Base-by-base conservation (phyloP, 2,329 filamentous ascomycete genomes). In the Fusarium chuoi region DNA sequence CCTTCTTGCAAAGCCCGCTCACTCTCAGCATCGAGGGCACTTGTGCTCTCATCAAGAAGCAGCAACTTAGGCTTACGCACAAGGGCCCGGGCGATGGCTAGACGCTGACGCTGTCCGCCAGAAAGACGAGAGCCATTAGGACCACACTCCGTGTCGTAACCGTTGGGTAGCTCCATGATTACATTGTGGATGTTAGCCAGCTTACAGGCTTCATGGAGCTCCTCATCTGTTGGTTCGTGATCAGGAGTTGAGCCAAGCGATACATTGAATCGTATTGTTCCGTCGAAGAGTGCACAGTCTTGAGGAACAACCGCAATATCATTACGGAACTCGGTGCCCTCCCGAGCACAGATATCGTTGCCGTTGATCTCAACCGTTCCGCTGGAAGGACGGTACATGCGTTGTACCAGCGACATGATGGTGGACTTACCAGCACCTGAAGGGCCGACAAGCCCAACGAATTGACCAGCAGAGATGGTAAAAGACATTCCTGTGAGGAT, bases 11-110 rank as follows among this genome's bases (percentile, higher is more conserved):
- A 87, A 15, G 91, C 82, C 11, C 85, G 84, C 57, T 94, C 92
- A 56, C 89, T 92, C 77, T 91, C 91, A 0, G 89, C 89, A 77
- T 97, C 94, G 6, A 97, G 85, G 7, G 92, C 92, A 46, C 90
- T 93, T 0, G 94, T 97, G 36, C 93, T 93, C 84, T 97, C 94
- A 77, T 97, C 94, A 2, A 97, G 86, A 44, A 97, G 88, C 24
- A 97, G 82, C 3, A 97, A 86, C 52, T 91, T 87, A 0, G 94
- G 94, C 70, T 89, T 87, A 1, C 94, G 88, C 6, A 95, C 87
- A 6, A 96, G 85, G 0, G 94, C 93, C 30, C 94, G 87, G 0
- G 94, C 94, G 78, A 97, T 95, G 1, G 91, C 91, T 20, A 97
- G 82, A 2, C 94, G 88, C 81, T 97, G 94, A 22, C 91, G 89